Evolutionary conservation across 306 rosid species (phyloP).

Genomic region (Argentina anserina): DNA sequence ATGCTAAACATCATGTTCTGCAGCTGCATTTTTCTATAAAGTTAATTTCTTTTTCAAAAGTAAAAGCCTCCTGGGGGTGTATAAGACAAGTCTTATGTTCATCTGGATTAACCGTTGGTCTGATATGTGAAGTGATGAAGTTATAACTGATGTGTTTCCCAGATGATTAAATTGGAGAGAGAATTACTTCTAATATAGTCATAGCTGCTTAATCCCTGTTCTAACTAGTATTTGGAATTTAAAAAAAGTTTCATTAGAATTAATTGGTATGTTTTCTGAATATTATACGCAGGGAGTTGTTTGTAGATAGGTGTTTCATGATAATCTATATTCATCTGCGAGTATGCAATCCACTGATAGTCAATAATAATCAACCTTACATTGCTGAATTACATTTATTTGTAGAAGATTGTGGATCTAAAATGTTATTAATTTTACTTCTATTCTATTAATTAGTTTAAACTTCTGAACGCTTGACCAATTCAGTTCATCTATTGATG

Average conservation of each 20-base stretch:
- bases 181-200: not conserved
- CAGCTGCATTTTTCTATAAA: not conserved
- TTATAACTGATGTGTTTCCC: not conserved
- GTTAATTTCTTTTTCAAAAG: not conserved
- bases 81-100: not conserved
- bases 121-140: not conserved
- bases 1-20: not conserved
- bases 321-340: not conserved
- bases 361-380: not conserved
- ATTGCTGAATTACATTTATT: not conserved
- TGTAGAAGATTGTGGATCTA: not conserved
- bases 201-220: not conserved
- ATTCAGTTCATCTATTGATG: constrained; percentile 77
- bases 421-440: not conserved
- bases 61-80: not conserved
- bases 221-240: constrained; percentile 8
- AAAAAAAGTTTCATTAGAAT: not conserved
- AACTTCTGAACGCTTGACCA: constrained; percentile 17
- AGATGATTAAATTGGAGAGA: too few relatives aligned
- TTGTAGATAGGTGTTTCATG: not conserved
- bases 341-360: not conserved
- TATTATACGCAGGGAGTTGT: not conserved
- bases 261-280: not conserved
- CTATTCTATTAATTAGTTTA: not conserved
- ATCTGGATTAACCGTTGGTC: not conserved